phyloP scores from a whole-genome alignment of 139 green algal genomes.

The Parachlorella kessleri region DNA sequence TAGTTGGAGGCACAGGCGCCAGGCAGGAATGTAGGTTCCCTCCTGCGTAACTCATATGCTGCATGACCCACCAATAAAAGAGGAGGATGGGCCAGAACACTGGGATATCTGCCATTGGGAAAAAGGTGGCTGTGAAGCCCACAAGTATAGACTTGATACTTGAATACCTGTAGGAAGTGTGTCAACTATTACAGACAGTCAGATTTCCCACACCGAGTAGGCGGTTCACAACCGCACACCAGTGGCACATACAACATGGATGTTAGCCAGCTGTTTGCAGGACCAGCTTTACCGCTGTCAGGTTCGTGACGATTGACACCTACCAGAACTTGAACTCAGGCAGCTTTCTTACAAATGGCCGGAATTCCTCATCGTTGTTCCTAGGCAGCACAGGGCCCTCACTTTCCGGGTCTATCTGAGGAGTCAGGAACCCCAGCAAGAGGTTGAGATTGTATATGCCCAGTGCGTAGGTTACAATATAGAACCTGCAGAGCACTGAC shows the following conservation, averaged over 20 bases:
- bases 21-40: too few relatives aligned
- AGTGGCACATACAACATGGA: background rate
- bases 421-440: conserved; percentile 96
- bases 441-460: conserved; percentile 99
- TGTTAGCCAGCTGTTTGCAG: background rate
- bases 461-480: conserved; percentile 98
- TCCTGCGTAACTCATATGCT: background rate
- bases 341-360: conserved; percentile 95
- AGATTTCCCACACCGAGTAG: too few relatives aligned
- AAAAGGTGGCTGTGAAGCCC: conserved; percentile 92
- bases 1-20: background rate
- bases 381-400: conserved; percentile 88
- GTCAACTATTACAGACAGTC: background rate
- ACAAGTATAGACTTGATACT: conserved; percentile 83
- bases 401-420: conserved; percentile 84
- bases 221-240: too few relatives aligned
- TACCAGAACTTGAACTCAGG: conserved; percentile 99
- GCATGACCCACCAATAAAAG: conserved; percentile 80
- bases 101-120: conserved; percentile 95
- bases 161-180: conserved; percentile 65
- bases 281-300: too few relatives aligned
- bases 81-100: conserved; percentile 99
- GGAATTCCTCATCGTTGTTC: conserved; percentile 94
- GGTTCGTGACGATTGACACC: too few relatives aligned
- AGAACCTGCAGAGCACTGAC: conserved; percentile 81